A percentile compares a stretch with the other conserved stretches of the same genome.
Conservation (phyloP, 495 filamentous ascomycete species). For the Aspergillus asperescens region DNA sequence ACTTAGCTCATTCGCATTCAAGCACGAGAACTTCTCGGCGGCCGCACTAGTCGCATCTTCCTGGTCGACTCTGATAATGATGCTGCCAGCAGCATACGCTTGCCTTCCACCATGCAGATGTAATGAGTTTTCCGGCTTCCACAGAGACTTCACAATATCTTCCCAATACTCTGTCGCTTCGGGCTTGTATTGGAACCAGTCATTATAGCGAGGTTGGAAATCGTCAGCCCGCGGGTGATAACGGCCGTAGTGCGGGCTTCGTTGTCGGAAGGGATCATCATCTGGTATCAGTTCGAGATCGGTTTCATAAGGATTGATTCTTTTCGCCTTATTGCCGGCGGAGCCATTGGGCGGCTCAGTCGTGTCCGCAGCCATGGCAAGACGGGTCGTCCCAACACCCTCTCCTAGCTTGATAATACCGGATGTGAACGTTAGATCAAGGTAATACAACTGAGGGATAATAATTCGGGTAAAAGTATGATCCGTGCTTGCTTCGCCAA, state of each 20-base stretch:
- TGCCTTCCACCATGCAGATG: conserved; percentile 28
- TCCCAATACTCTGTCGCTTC: conserved; percentile 34
- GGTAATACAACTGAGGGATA: neutral
- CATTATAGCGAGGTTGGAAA: conserved; percentile 34
- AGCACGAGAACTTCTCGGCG: conserved; percentile 41
- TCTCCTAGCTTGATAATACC: neutral
- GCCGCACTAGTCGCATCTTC: conserved; percentile 22
- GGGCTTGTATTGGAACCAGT: conserved; percentile 33
- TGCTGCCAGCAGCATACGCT: conserved; percentile 36
- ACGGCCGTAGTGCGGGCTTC: conserved; percentile 40
- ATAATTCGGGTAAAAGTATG: too few species aligned
- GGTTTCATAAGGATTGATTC: conserved; percentile 34
- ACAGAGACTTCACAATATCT: conserved; percentile 27
- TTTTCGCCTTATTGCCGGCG: conserved; percentile 11
- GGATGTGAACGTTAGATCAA: neutral
- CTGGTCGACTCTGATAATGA: conserved; percentile 38
- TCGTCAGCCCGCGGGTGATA: conserved; percentile 35
- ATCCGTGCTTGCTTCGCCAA: neutral
- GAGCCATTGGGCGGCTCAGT: conserved; percentile 25
- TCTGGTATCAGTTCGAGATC: conserved; percentile 28
- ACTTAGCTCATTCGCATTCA: conserved; percentile 52
- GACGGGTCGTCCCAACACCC: neutral
- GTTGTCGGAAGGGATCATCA: conserved; percentile 35
- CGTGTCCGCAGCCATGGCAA: conserved; percentile 25
- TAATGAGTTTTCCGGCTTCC: conserved; percentile 35